Evolutionary conservation across 345 rosid genomes (phyloP), one percentile per base, ranked within the genome.

Genomic region (Eucalyptus paniculata): DNA sequence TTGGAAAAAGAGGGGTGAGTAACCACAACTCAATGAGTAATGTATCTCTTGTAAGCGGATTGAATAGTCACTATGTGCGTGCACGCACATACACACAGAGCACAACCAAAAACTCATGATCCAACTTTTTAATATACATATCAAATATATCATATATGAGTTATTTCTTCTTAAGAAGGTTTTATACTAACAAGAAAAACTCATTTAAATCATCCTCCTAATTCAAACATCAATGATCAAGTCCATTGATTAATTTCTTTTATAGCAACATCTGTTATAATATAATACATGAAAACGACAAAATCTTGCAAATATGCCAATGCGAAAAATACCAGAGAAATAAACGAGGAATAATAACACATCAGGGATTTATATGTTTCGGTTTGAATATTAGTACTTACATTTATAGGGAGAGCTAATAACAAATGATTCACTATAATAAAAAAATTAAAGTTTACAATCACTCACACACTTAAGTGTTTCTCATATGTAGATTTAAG

Each of bases 331-430:
- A 19, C 10, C 0, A 53, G 0, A 53, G 24, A 53, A 19, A 53
- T 53, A 19, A 19, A 53, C 0, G 0, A 19, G 2, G 5, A 53
- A 19, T 53, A 53, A 3, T 53, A 53, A 2, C 24, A 19, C 0
- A 1, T 0, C 0, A 3, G 10, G 8, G 56, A 53, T 53, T 53
- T 53, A 19, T 53, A 1, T 53, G 10, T 0, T 53, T 53, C 0
- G 2, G 0, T 53, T 0, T 53, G 2, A 53, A 53, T 53, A 53
- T 19, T 19, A 0, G 24, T 53, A 53, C 1, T 0, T 53, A 53
- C 0, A 53, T 53, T 0, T 0, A 53, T 0, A 1, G 2, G 1
- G 5, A 19, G 56, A 19, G 1, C 2, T 53, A 53, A 0, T 0
- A 53, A 53, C 1, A 19, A 19, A 53, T 53, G 0, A 53, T 53